Percentiles rank a stretch among this genome's conserved stretches.
Evolutionary conservation across 2,329 filamentous ascomycete species (phyloP).

Genomic region (Pseudofabraea citricarpa): DNA sequence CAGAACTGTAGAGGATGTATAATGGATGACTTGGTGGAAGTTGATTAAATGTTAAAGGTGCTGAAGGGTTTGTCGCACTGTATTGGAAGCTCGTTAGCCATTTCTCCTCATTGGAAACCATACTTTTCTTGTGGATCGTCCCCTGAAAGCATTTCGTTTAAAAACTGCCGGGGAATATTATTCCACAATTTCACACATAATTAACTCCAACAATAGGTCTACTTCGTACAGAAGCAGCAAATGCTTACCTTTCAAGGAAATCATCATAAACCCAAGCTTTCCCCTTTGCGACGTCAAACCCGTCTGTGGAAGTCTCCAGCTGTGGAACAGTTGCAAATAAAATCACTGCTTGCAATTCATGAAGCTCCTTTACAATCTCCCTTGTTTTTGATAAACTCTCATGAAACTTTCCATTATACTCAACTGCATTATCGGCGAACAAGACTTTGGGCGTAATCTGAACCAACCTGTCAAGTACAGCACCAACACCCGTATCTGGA

Average conservation of each 20-base stretch:
- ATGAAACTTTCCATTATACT: slow-evolving; percentile 90
- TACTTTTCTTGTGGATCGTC: too few relatives aligned
- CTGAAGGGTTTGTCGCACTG: slow-evolving; percentile 24
- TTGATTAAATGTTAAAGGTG: slow-evolving; percentile 62
- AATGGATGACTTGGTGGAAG: slow-evolving; percentile 82
- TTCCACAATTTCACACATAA: too few relatives aligned
- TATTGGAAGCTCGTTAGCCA: too few relatives aligned
- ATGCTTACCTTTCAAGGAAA: slow-evolving; percentile 33
- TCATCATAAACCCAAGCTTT: slow-evolving; percentile 34
- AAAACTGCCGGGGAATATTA: too few relatives aligned
- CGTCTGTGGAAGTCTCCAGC: slow-evolving; percentile 13
- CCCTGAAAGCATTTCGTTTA: neutral
- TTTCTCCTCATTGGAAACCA: too few relatives aligned
- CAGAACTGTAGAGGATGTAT: slow-evolving; percentile 90
- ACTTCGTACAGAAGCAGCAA: neutral
- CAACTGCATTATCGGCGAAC: slow-evolving; percentile 81
- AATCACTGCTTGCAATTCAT: slow-evolving; percentile 60
- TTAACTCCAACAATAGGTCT: too few relatives aligned
- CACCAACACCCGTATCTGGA: slow-evolving; percentile 86
- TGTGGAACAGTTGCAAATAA: slow-evolving; percentile 64
- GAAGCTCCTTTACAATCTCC: slow-evolving; percentile 67
- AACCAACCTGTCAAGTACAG: slow-evolving; percentile 78
- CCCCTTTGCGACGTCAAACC: slow-evolving; percentile 25
- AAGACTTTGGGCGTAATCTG: slow-evolving; percentile 83
- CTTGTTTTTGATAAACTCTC: slow-evolving; percentile 71